Evolutionary conservation across 495 filamentous ascomycete species (phyloP), one percentile per base, ranked within the genome.

Genomic region (Mytilinidion resinicola): DNA sequence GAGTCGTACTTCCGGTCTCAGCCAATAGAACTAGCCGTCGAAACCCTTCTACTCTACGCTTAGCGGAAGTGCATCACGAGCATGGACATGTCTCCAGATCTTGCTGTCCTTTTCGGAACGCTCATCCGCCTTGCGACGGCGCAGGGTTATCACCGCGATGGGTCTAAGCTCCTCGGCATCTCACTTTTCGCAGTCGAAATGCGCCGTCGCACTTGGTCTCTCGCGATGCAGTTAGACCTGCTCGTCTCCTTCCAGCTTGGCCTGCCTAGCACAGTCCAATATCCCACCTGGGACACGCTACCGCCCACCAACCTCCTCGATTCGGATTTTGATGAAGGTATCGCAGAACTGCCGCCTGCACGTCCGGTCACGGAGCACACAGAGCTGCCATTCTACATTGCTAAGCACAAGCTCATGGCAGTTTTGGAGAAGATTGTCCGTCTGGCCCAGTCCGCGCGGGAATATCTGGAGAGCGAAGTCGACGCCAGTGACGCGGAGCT

Each of bases 191-290:
- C 76, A 20, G 72, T 74, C 0, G 77, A 79, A 58, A 77, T 79
- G 72, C 67, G 77, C 14, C 67, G 77, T 15, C 74, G 77, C 8
- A 41, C 69, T 1, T 79, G 77, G 77, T 58, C 65, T 4, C 37
- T 72, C 9, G 41, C 76, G 4, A 64, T 63, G 39, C 76, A 77
- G 38, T 61, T 77, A 3, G 77, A 80, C 48, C 68, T 65, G 10
- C 56, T 78, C 36, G 67, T 77, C 1, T 73, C 75, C 1, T 77
- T 74, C 25, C 75, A 79, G 57, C 68, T 76, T 19, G 77, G 77
- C 0, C 59, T 78, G 11, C 77, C 77, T 14, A 67, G 75, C 25
- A 74, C 70, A 6, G 70, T 78, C 17, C 74, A 75, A 39, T 65
- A 67, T 36, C 75, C 69, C 68, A 73, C 76, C 19, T 74, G 67